Evolutionary conservation across 495 filamentous ascomycete genomes (phyloP).

Genomic region (Hypoxylon intermedium): DNA sequence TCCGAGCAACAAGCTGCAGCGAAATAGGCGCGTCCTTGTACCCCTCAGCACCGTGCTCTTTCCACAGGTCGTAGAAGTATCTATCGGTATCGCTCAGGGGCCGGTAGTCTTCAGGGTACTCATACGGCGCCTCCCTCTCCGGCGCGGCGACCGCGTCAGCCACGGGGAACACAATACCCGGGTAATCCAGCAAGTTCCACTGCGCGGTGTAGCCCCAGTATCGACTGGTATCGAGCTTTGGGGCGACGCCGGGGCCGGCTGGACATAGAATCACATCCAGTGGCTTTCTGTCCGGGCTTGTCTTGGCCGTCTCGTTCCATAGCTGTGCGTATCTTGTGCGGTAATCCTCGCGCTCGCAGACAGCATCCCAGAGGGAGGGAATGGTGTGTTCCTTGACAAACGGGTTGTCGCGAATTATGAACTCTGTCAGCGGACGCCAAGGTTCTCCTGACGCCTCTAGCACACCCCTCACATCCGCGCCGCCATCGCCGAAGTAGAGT

Average conservation of each 20-base stretch:
- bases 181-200: slow-evolving; percentile 79
- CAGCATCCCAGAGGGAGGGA: slow-evolving; percentile 42
- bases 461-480: slow-evolving; percentile 55
- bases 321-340: slow-evolving; percentile 63
- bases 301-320: slow-evolving; percentile 59
- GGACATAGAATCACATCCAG: slow-evolving; percentile 78
- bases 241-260: slow-evolving; percentile 64
- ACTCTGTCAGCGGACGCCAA: slow-evolving; percentile 55
- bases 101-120: slow-evolving; percentile 56
- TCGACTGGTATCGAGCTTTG: slow-evolving; percentile 63
- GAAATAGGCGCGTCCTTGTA: slow-evolving; percentile 58
- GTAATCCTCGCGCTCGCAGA: slow-evolving; percentile 61
- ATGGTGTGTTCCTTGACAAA: slow-evolving; percentile 50
- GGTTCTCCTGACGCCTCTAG: slow-evolving; percentile 66
- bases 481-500: slow-evolving; percentile 65
- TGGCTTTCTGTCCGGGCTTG: slow-evolving; percentile 5
- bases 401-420: slow-evolving; percentile 57
- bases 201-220: slow-evolving; percentile 77
- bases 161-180: slow-evolving; percentile 64
- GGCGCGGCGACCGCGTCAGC: slow-evolving; percentile 45
- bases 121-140: slow-evolving; percentile 45
- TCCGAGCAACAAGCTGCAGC: slow-evolving; percentile 61
- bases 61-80: slow-evolving; percentile 46
- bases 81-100: slow-evolving; percentile 43
- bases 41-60: slow-evolving; percentile 41